phyloP scores from a whole-genome alignment of 805 yeast species.

The Saccharomyces paradoxus region DNA sequence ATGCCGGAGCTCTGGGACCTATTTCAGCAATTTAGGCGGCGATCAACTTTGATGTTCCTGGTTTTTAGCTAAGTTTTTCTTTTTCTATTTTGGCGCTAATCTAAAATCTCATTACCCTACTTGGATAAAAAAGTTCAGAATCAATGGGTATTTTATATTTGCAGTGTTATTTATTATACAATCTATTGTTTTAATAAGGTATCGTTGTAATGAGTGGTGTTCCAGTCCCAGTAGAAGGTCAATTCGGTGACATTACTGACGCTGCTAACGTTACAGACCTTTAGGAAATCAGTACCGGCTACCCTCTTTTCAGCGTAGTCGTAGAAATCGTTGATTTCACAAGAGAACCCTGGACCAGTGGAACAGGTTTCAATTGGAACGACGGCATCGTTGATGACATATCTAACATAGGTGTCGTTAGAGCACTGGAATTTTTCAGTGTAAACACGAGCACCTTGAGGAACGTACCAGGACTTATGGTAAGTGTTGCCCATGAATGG shows the following conservation, averaged over 20 bases:
- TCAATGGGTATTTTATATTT: neutral
- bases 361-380: slow-evolving; percentile 42
- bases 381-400: slow-evolving; percentile 46
- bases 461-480: slow-evolving; percentile 42
- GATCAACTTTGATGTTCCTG: neutral
- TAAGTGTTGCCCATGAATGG: slow-evolving; percentile 40
- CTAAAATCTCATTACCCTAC: no score
- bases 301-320: slow-evolving; percentile 27
- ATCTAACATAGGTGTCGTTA: slow-evolving; percentile 38
- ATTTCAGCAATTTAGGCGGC: neutral
- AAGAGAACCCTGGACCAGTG: slow-evolving; percentile 47
- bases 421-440: slow-evolving; percentile 42
- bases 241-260: slow-evolving; percentile 15
- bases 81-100: neutral
- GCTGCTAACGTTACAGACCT: slow-evolving; percentile 26
- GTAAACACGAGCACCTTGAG: slow-evolving; percentile 50
- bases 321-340: slow-evolving; percentile 33
- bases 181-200: neutral
- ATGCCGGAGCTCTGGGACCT: neutral
- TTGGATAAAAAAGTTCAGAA: neutral
- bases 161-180: neutral
- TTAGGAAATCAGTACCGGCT: slow-evolving; percentile 23
- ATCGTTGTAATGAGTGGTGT: neutral
- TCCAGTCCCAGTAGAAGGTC: slow-evolving; percentile 17
- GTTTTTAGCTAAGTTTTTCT: neutral